A percentile compares a stretch with the other conserved stretches of the same genome.
These are phyloP conservation scores for Mrakiaceae sp. DNA, from an alignment of 1,284 basidiomycete genomes.

Conservation along the genomic window DNA sequence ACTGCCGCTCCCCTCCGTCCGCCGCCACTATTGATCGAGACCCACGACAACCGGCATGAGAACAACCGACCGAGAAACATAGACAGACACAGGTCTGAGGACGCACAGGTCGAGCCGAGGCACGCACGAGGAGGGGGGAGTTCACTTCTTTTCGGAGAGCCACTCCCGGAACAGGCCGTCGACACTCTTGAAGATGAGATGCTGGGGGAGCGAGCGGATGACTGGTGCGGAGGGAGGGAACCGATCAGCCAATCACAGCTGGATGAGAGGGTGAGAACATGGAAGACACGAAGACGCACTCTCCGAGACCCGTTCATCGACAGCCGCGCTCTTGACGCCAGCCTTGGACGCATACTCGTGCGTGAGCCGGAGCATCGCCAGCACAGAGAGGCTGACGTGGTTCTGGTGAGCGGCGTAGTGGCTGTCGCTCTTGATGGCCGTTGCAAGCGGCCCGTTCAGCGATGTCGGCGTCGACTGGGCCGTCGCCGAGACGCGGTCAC, in stretches of 20 bases:
- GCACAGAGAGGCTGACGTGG: constrained; percentile 78
- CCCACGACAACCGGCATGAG: too few relatives aligned
- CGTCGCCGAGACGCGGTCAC: constrained; percentile 48
- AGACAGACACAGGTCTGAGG: too few relatives aligned
- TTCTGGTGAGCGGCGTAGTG: constrained; percentile 79
- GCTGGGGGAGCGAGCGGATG: constrained; percentile 69
- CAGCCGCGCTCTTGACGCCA: constrained; percentile 52
- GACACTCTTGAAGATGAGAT: constrained; percentile 73
- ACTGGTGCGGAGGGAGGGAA: constrained; percentile 28
- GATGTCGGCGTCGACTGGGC: constrained; percentile 43
- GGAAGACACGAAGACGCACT: constrained; percentile 26
- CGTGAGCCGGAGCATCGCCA: constrained; percentile 76
- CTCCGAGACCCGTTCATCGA: constrained; percentile 70
- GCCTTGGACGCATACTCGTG: constrained; percentile 67
- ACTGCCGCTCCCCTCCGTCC: too few relatives aligned
- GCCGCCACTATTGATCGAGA: too few relatives aligned
- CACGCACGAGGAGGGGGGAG: too few relatives aligned
- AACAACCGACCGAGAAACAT: too few relatives aligned
- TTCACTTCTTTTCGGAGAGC: constrained; percentile 3
- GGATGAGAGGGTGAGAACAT: not conserved
- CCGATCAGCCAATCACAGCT: not conserved
- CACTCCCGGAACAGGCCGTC: constrained; percentile 62
- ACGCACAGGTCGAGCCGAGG: too few relatives aligned
- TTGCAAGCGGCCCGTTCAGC: constrained; percentile 29
- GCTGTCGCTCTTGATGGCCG: constrained; percentile 58